Evolutionary conservation across 2,329 filamentous ascomycete genomes (phyloP), one percentile per base, ranked within the genome.

Genomic region (Moelleriella libera): DNA sequence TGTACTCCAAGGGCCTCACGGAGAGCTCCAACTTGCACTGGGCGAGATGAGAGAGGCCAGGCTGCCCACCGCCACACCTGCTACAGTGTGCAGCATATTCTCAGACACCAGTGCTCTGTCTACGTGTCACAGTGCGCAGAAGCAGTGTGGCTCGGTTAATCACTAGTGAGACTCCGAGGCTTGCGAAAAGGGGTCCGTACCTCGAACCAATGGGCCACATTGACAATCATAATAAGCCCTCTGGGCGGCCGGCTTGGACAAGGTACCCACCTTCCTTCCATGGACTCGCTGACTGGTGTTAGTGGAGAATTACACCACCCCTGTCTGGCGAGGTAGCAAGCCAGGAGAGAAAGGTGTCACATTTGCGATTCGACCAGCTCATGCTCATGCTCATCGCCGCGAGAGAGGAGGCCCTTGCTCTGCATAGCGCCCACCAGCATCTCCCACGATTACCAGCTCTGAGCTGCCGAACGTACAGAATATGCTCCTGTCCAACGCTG

Each of bases 401-500:
- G 21, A 21, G 21, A 21, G 21, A 21, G 21, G 21, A 21, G 21
- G 21, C 21, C 21, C 21, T 21, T 21, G 21, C 21, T 21, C 21
- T 21, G 21, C 21, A 21, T 21, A 21, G 21, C 21, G 21, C 21
- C 21, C 21, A 21, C 21, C 21, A 21, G 21, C 21, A 21, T 21
- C 21, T 21, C 21, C 21, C 21, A 21, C 21, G 21, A 21, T 21
- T 3, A 3, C 21, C 21, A 21, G 21, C 21, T 21, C 21, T 21
- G 21, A 21, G 21, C 21, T 21, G 21, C 21, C 21, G 2, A 21
- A 21, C 21, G 21, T 21, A 12, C 3, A 8, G 12, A 37, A 37
- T 43, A 64, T 64, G 62, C 52, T 57, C 51, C 55, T 62, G 48
- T 47, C 58, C 49, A 53, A 52, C 47, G 64, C 71, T 49, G 68